Percentiles rank a stretch among this genome's conserved stretches.
Evolutionary conservation across 345 rosid species (phyloP).

Genomic region (Murraya koenigii): DNA sequence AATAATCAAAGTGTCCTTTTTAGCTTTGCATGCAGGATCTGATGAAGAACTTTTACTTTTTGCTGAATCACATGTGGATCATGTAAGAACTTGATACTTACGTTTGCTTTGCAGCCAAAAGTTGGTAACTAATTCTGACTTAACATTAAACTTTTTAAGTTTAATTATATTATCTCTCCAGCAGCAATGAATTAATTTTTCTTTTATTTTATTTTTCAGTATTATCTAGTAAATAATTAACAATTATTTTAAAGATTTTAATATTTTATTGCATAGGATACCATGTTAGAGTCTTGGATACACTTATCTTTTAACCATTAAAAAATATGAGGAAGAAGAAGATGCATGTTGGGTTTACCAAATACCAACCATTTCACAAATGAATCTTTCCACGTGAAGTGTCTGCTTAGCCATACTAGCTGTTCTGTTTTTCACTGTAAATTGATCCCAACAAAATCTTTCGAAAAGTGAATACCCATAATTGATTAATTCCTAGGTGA

Average conservation of each 20-base stretch:
- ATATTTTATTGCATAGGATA: not conserved
- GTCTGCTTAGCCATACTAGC: conserved; percentile 10
- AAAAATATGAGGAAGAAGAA: not conserved
- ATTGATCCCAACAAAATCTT: not conserved
- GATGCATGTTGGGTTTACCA: conserved; percentile 19
- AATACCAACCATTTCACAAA: conserved; percentile 19
- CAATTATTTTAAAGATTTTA: not conserved
- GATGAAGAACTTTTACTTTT: not conserved
- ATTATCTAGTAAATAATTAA: too few species aligned
- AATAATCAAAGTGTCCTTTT: not conserved
- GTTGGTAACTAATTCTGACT: not conserved
- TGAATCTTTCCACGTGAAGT: conserved; percentile 41
- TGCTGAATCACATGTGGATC: conserved; percentile 4
- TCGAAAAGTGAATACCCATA: conserved; percentile 6
- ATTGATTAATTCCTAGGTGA: conserved; percentile 7
- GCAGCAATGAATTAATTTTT: too few species aligned
- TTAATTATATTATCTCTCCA: too few species aligned
- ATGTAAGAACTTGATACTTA: not conserved
- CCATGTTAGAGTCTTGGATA: conserved; percentile 4
- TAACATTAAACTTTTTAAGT: not conserved
- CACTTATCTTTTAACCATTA: not conserved
- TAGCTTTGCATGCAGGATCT: conserved; percentile 1
- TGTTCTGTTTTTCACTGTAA: not conserved
- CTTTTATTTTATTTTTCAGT: too few species aligned
- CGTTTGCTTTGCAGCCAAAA: not conserved